phyloP scores from a whole-genome alignment of 176 grass and related monocot species.

The Oropetium thomaeum region DNA sequence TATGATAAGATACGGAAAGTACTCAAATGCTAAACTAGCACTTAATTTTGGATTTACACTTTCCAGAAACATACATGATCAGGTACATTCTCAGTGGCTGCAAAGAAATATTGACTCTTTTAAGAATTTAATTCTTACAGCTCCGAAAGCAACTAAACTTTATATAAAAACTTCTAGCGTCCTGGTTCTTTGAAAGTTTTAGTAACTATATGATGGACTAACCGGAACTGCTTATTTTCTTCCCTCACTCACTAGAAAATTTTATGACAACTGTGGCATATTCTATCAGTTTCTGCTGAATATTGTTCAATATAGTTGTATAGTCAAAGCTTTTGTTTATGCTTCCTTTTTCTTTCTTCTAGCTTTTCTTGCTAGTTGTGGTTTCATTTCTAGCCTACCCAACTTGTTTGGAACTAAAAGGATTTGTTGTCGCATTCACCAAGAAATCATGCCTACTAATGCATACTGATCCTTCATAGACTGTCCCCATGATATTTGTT shows the following conservation, averaged over 20 bases:
- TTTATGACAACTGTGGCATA: background rate
- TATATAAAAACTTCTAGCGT: background rate
- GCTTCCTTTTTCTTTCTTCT: background rate
- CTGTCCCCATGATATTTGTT: background rate
- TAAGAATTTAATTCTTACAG: background rate
- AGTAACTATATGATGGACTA: background rate
- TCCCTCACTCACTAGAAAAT: background rate
- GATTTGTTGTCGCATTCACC: background rate
- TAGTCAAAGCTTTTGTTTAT: background rate
- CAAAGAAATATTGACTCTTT: background rate
- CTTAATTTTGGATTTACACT: conserved; percentile 88
- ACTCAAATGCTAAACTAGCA: conserved; percentile 62
- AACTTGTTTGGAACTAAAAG: background rate
- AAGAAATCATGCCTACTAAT: conserved; percentile 13
- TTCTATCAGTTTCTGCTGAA: background rate
- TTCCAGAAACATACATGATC: conserved; percentile 64
- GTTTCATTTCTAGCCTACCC: background rate
- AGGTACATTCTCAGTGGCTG: conserved; percentile 48
- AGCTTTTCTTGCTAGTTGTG: background rate
- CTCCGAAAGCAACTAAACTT: background rate
- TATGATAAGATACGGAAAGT: conserved; percentile 79
- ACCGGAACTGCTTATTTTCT: background rate
- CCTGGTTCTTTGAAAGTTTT: background rate
- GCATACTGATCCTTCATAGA: conserved; percentile 7
- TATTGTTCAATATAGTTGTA: no score